Evolutionary conservation across 73 alveolate species (phyloP).

Genomic region (Paramecium pentaurelia): DNA sequence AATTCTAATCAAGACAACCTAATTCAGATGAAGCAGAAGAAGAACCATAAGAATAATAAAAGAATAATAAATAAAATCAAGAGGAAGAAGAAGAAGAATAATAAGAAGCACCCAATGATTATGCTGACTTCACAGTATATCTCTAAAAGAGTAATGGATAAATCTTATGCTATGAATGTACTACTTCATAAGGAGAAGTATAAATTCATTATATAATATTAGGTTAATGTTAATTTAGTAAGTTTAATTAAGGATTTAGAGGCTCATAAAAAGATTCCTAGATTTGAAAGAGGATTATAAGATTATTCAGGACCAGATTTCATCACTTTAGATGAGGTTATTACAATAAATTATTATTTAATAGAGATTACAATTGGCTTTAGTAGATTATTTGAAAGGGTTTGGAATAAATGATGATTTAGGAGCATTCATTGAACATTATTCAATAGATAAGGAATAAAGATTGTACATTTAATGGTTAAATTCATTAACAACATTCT

Average conservation of each 20-base stretch:
- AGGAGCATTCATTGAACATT: constrained; percentile 83
- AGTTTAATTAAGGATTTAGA: constrained; percentile 51
- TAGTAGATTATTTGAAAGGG: constrained; percentile 77
- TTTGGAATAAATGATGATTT: constrained; percentile 82
- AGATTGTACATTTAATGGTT: constrained; percentile 90
- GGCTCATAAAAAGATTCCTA: constrained; percentile 32
- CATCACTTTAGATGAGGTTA: constrained; percentile 70
- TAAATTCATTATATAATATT: not conserved
- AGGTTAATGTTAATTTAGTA: constrained; percentile 58
- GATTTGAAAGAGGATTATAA: constrained; percentile 65
- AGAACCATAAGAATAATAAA: constrained; percentile 15
- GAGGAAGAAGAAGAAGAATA: constrained; percentile 40
- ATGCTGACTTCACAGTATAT: constrained; percentile 56
- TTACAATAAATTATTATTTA: not conserved
- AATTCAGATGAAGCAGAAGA: constrained; percentile 5
- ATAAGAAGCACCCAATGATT: constrained; percentile 26
- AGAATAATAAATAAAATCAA: not conserved
- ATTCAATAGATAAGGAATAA: constrained; percentile 85
- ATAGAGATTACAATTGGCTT: constrained; percentile 64
- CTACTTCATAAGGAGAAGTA: constrained; percentile 55
- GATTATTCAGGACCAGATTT: constrained; percentile 87
- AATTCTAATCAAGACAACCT: constrained; percentile 54
- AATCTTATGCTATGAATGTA: constrained; percentile 53
- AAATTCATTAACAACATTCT: constrained; percentile 65
- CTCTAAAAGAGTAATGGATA: constrained; percentile 41